Percentiles rank a stretch among this genome's conserved stretches.
phyloP scores from a whole-genome alignment of 345 rosid genomes.

The Eucalyptus caleyi region DNA sequence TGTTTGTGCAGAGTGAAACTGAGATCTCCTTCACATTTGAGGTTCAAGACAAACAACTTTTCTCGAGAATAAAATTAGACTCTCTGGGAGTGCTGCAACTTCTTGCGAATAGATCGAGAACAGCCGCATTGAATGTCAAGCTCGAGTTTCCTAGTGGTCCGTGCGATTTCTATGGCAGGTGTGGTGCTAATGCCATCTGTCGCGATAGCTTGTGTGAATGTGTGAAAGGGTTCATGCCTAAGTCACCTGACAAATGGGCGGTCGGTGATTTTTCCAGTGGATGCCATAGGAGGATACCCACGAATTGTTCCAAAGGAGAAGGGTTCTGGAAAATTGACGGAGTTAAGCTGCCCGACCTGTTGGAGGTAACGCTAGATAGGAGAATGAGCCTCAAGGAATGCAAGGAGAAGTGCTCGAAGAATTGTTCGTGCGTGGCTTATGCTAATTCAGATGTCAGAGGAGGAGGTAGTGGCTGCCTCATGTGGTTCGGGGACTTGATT shows the following conservation, averaged over 20 bases:
- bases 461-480: neutral
- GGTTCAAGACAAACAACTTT: neutral
- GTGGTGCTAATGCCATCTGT: too few relatives aligned
- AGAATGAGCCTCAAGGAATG: constrained; percentile 8
- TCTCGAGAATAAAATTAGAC: neutral
- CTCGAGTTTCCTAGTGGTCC: too few relatives aligned
- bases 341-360: constrained; percentile 4
- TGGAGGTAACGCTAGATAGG: neutral
- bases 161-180: too few relatives aligned
- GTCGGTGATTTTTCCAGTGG: neutral
- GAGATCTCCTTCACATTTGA: constrained; percentile 5
- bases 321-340: neutral
- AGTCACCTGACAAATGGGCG: constrained; percentile 8
- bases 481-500: neutral
- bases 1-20: neutral
- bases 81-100: neutral
- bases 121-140: too few relatives aligned
- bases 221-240: constrained; percentile 18
- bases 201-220: neutral
- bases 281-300: neutral
- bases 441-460: neutral
- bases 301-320: neutral
- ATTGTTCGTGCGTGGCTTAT: constrained; percentile 19
- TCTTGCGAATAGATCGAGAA: neutral
- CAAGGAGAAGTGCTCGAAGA: neutral